These are phyloP conservation scores for Scutellaria baicalensis DNA, from an alignment of 257 asterid species.

Conservation along the genomic window DNA sequence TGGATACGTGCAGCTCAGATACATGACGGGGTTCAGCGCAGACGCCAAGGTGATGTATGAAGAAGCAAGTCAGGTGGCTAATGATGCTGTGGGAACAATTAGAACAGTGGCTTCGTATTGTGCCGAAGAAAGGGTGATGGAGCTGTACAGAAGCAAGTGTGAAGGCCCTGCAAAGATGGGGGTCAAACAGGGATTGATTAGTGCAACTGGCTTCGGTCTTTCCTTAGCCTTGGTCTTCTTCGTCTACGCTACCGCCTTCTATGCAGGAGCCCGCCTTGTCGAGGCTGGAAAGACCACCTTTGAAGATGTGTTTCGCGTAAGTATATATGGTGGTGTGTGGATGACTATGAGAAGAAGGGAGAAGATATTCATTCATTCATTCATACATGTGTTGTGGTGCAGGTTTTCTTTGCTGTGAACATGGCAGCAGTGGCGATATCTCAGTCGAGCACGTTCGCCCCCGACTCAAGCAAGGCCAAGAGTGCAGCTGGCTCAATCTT, in stretches of 20 bases:
- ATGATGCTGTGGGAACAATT: constrained; percentile 62
- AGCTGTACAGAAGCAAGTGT: constrained; percentile 42
- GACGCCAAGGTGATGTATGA: constrained; percentile 80
- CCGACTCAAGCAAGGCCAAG: constrained; percentile 55
- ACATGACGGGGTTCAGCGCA: constrained; percentile 68
- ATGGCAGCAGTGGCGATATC: constrained; percentile 49
- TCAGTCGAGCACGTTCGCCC: constrained; percentile 52
- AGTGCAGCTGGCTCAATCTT: constrained; percentile 50
- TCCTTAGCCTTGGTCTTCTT: constrained; percentile 36
- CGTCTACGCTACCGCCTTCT: constrained; percentile 44
- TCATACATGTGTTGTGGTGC: background rate
- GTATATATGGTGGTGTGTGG: background rate
- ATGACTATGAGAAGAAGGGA: background rate
- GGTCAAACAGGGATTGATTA: constrained; percentile 39
- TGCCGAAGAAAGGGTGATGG: constrained; percentile 57
- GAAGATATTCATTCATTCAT: background rate
- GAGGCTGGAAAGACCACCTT: constrained; percentile 36
- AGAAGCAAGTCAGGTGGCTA: constrained; percentile 68
- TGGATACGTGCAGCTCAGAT: constrained; percentile 56
- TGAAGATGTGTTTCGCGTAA: constrained; percentile 40
- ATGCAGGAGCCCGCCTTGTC: constrained; percentile 59
- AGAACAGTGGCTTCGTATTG: constrained; percentile 66
- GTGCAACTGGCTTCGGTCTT: constrained; percentile 49
- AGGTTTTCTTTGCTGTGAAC: constrained; percentile 58
- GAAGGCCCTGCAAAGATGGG: constrained; percentile 42